Evolutionary conservation across 495 filamentous ascomycete genomes (phyloP).

Genomic region (Podospora bellae-mahoneyi): DNA sequence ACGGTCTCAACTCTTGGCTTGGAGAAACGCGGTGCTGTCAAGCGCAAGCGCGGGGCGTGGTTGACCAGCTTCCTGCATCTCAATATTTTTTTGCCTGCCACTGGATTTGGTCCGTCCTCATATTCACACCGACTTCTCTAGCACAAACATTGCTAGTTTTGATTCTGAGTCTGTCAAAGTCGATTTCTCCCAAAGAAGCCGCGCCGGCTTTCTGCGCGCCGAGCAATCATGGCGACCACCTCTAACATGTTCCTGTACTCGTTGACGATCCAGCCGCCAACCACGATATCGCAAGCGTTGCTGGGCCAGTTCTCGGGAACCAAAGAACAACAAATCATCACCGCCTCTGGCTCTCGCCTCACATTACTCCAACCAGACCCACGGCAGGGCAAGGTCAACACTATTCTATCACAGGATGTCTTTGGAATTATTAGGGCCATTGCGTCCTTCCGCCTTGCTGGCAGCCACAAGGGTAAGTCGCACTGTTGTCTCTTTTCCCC

Average conservation of each 20-base stretch:
- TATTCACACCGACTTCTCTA: not conserved
- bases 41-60: conserved; percentile 11
- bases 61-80: not conserved
- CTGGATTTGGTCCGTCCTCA: not conserved
- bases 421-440: conserved; percentile 91
- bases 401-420: conserved; percentile 83
- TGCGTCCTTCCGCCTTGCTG: conserved; percentile 83
- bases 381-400: conserved; percentile 76
- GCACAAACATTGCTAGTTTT: conserved; percentile 8
- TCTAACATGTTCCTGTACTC: conserved; percentile 98
- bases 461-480: conserved; percentile 92
- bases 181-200: conserved; percentile 32
- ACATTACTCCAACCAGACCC: conserved; percentile 85
- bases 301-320: conserved; percentile 91
- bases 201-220: conserved; percentile 53
- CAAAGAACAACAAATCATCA: conserved; percentile 94
- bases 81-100: not conserved
- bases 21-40: conserved; percentile 3
- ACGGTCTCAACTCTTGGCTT: not conserved
- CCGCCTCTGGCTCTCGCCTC: conserved; percentile 84
- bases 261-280: conserved; percentile 86
- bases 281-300: conserved; percentile 83
- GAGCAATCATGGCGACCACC: conserved; percentile 80
- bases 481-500: conserved; percentile 16
- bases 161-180: conserved; percentile 4